A percentile compares a stretch with the other conserved stretches of the same genome.
Evolutionary conservation across 75 land plant genomes (phyloP).

Genomic region (Pinus albicaulis): DNA sequence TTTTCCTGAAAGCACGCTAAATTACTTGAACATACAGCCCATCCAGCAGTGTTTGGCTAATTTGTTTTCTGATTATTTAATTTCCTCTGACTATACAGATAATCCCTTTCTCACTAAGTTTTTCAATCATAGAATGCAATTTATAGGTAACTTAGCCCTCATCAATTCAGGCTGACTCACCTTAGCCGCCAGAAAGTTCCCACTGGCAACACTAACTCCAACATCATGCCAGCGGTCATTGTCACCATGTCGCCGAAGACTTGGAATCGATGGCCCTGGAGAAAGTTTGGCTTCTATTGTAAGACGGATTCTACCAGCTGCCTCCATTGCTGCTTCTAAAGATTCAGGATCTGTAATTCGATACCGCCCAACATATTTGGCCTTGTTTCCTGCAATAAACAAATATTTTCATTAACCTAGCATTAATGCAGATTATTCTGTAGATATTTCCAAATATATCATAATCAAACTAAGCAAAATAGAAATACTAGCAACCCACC

Average conservation of each 20-base stretch:
- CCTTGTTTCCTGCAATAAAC: constrained; percentile 57
- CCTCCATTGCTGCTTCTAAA: constrained; percentile 93
- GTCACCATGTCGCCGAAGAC: constrained; percentile 87
- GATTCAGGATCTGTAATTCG: constrained; percentile 85
- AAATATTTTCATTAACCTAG: neutral
- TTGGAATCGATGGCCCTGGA: constrained; percentile 84
- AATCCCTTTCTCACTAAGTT: neutral
- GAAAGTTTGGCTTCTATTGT: constrained; percentile 93
- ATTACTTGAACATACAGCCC: neutral
- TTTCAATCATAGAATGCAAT: constrained; percentile 1
- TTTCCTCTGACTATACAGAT: neutral
- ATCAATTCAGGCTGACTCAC: constrained; percentile 22
- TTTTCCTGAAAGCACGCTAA: neutral
- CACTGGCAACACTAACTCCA: constrained; percentile 89
- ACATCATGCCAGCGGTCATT: constrained; percentile 90
- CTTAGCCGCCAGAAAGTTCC: constrained; percentile 98
- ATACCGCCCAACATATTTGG: constrained; percentile 84
- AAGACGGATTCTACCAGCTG: constrained; percentile 77
- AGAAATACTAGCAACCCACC: neutral
- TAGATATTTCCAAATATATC: neutral
- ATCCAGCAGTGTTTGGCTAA: neutral
- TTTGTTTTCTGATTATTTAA: neutral
- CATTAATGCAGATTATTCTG: neutral
- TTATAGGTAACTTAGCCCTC: neutral
- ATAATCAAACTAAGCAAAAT: neutral